Conservation (phyloP, 2,329 filamentous ascomycete species). For the Cercospora zeae-maydis region DNA sequence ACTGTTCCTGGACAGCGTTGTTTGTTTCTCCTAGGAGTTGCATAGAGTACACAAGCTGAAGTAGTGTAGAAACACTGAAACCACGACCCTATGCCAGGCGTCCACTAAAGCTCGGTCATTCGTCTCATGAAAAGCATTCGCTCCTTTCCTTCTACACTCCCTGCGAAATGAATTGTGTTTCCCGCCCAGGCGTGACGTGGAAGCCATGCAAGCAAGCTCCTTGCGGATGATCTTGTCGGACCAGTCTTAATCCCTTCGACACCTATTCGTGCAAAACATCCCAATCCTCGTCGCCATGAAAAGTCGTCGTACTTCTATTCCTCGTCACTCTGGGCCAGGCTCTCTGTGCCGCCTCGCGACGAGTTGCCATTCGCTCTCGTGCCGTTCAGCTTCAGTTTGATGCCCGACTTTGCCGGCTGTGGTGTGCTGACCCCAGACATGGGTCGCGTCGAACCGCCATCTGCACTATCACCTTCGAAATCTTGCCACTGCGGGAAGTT, state of each 20-base stretch:
- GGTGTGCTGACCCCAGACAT: conserved; percentile 62
- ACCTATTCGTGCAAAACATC: background rate
- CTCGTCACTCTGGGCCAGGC: conserved; percentile 52
- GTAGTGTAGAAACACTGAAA: background rate
- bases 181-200: background rate
- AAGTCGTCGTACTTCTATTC: conserved; percentile 39
- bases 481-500: conserved; percentile 57
- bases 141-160: background rate
- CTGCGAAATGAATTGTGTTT: background rate
- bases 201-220: background rate
- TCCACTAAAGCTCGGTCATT: background rate
- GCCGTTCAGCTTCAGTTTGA: conserved; percentile 65
- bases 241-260: background rate
- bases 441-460: conserved; percentile 50
- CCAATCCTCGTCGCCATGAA: background rate
- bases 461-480: conserved; percentile 50
- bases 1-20: background rate
- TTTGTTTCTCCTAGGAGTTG: background rate
- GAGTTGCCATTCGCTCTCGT: conserved; percentile 43
- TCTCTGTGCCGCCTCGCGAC: conserved; percentile 42
- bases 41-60: conserved; percentile 6
- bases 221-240: background rate
- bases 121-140: background rate
- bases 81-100: background rate
- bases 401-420: conserved; percentile 47